These are phyloP conservation scores for Tuber melanosporum DNA, from an alignment of 495 filamentous ascomycete species.

Conservation along the genomic window DNA sequence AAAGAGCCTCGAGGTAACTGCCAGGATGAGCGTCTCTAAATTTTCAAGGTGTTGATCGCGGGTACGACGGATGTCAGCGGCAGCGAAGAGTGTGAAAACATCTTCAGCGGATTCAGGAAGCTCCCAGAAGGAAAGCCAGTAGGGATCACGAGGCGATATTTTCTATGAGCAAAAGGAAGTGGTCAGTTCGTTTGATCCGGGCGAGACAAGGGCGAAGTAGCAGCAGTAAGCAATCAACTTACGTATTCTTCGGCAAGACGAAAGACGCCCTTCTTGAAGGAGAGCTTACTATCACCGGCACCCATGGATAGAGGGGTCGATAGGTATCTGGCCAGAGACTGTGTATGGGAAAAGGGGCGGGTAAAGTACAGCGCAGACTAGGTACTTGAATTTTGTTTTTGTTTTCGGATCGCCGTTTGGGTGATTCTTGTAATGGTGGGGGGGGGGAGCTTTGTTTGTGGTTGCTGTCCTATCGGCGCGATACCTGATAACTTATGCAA, in stretches of 20 bases:
- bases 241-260: conserved; percentile 74
- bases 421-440: conserved; percentile 7
- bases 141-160: conserved; percentile 81
- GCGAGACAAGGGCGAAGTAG: background rate
- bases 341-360: background rate
- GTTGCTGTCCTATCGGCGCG: background rate
- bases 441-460: conserved; percentile 4
- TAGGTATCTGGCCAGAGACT: background rate
- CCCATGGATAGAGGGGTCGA: conserved; percentile 59
- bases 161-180: conserved; percentile 45
- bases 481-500: background rate
- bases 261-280: conserved; percentile 99
- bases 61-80: conserved; percentile 84
- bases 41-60: conserved; percentile 81
- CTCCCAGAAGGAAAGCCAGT: conserved; percentile 97
- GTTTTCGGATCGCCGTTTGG: background rate
- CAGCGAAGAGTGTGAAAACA: conserved; percentile 92
- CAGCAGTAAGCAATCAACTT: conserved; percentile 11
- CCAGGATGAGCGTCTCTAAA: conserved; percentile 81
- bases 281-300: conserved; percentile 97
- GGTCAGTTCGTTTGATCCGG: background rate
- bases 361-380: background rate
- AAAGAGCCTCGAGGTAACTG: conserved; percentile 72
- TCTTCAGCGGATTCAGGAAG: conserved; percentile 93
- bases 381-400: background rate